phyloP scores from a whole-genome alignment of 805 yeast genomes.

The Ogataea zsoltii region DNA sequence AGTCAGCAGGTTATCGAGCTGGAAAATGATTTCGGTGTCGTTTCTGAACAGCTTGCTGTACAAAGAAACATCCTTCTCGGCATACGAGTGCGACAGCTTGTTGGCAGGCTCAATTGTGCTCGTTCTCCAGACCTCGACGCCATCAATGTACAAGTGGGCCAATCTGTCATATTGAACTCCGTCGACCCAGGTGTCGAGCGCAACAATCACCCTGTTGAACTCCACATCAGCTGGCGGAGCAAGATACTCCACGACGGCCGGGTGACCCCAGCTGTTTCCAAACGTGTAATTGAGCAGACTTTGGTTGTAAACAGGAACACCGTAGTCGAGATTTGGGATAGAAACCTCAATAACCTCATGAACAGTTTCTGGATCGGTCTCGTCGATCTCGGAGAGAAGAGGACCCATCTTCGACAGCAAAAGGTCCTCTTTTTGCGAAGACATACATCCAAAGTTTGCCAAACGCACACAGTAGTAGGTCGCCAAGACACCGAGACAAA shows the following conservation, averaged over 20 bases:
- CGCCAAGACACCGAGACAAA: no score
- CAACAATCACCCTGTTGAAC: slow-evolving; percentile 55
- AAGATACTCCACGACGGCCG: slow-evolving; percentile 41
- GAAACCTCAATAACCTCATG: slow-evolving; percentile 36
- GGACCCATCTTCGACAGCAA: no score
- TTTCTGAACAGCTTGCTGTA: slow-evolving; percentile 51
- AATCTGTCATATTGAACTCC: slow-evolving; percentile 69
- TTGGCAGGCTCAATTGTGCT: slow-evolving; percentile 81
- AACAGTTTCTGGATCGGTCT: slow-evolving; percentile 1
- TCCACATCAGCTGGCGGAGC: slow-evolving; percentile 45
- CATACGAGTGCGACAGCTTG: slow-evolving; percentile 44
- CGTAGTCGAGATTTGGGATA: slow-evolving; percentile 31
- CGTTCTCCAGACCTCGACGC: slow-evolving; percentile 76
- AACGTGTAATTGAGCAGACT: slow-evolving; percentile 47
- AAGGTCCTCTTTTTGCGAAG: no score
- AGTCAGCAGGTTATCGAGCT: slow-evolving; percentile 63
- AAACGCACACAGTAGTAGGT: no score
- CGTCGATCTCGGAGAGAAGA: not conserved
- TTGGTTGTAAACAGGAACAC: slow-evolving; percentile 41
- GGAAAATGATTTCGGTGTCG: slow-evolving; percentile 47
- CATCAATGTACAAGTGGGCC: slow-evolving; percentile 62
- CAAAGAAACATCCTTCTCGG: slow-evolving; percentile 64
- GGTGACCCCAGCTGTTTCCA: slow-evolving; percentile 62
- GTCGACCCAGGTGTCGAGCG: slow-evolving; percentile 50
- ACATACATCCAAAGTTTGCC: no score